phyloP scores from a whole-genome alignment of 2,329 filamentous ascomycete genomes.

The Ophiocordyceps camponoti-saundersi region DNA sequence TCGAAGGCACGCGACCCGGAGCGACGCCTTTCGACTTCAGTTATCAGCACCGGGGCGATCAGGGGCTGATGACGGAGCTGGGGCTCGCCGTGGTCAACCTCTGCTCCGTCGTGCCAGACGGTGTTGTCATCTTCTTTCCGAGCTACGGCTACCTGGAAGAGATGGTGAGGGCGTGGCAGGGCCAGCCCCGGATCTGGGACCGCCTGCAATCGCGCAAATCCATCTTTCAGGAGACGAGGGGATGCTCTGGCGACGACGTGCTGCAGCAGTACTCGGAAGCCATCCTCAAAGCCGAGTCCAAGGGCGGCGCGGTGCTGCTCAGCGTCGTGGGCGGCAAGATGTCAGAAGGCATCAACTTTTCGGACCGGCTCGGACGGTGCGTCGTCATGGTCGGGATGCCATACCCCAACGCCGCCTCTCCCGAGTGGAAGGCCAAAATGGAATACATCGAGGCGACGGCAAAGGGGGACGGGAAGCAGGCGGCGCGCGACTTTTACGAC shows the following conservation, averaged over 20 bases:
- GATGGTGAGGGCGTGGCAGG: constrained; percentile 48
- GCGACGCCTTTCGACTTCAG: constrained; percentile 64
- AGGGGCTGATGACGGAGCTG: constrained; percentile 53
- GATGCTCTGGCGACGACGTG: constrained; percentile 46
- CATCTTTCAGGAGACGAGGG: constrained; percentile 42
- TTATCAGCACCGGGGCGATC: constrained; percentile 58
- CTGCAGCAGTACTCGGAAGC: constrained; percentile 56
- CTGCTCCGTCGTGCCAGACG: constrained; percentile 63
- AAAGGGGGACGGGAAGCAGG: constrained; percentile 24
- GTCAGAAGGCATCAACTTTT: constrained; percentile 97
- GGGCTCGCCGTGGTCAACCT: constrained; percentile 57
- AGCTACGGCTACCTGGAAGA: constrained; percentile 81
- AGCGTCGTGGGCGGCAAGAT: constrained; percentile 89
- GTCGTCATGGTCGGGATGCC: constrained; percentile 86
- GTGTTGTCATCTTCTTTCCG: constrained; percentile 87
- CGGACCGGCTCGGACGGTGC: constrained; percentile 72
- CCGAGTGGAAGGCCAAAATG: constrained; percentile 86
- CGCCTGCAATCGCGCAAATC: constrained; percentile 40
- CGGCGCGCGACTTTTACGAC: constrained; percentile 70
- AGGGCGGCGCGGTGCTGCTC: constrained; percentile 52
- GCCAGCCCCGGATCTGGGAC: constrained; percentile 32
- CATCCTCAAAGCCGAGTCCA: constrained; percentile 26
- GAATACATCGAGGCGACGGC: constrained; percentile 61
- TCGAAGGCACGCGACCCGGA: constrained; percentile 29
- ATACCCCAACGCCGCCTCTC: constrained; percentile 76